These are phyloP conservation scores for Cryomyces antarcticus DNA, from an alignment of 495 filamentous ascomycete species.

Conservation along the genomic window DNA sequence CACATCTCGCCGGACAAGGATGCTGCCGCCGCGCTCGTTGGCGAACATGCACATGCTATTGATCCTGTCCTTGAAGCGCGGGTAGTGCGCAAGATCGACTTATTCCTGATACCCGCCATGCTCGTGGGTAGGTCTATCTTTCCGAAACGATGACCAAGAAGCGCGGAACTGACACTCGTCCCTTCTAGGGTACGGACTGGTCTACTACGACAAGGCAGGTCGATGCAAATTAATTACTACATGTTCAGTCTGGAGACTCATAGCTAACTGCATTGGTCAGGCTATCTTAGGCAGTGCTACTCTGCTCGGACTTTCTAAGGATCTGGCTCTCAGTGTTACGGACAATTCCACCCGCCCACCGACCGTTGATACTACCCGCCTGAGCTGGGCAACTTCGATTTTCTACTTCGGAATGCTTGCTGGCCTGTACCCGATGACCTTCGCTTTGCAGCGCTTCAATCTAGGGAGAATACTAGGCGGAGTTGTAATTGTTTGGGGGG, in stretches of 20 bases:
- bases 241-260: no score
- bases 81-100: constrained; percentile 52
- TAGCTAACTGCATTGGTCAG: constrained; percentile 12
- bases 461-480: constrained; percentile 38
- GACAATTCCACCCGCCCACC: constrained; percentile 33
- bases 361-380: constrained; percentile 35
- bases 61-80: constrained; percentile 30
- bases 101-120: constrained; percentile 52
- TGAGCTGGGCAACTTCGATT: constrained; percentile 56
- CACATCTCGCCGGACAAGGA: constrained; percentile 20
- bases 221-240: not conserved
- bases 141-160: not conserved
- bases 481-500: constrained; percentile 45
- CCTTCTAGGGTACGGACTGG: constrained; percentile 35
- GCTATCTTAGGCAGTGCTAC: constrained; percentile 52
- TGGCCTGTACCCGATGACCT: constrained; percentile 53
- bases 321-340: constrained; percentile 33
- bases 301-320: constrained; percentile 56
- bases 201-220: constrained; percentile 57
- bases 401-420: constrained; percentile 68
- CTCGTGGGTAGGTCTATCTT: constrained; percentile 27
- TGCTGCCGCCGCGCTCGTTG: constrained; percentile 26
- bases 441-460: constrained; percentile 43
- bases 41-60: constrained; percentile 29
- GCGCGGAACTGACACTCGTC: not conserved